Base-by-base conservation (phyloP, 352 stramenopile genomes). In the Phytophthora boehmeriae region DNA sequence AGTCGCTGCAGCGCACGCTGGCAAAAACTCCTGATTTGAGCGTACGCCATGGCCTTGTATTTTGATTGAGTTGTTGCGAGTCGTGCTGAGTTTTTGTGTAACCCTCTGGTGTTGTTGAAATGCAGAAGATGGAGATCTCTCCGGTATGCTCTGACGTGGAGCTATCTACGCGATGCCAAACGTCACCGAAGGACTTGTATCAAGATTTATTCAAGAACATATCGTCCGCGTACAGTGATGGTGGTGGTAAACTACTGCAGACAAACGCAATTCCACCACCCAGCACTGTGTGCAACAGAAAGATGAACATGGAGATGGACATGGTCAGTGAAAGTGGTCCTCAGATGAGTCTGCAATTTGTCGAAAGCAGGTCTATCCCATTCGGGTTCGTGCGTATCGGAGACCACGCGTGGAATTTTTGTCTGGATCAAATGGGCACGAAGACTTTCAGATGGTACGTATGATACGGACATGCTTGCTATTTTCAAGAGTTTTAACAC, bases 251-350 rank as follows among this genome's bases (percentile, higher is more conserved):
- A 9, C n/a, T 83, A 14, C 51, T 83, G 22, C 58, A 78, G 20
- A 57, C 78, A 36, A 60, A 66, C 1, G 59, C 55, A 5, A 58
- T 79, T 3, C 62, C 57, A 13, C 46, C 38, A n/a, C 53, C 54
- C 41, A 76, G 19, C 45, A 32, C 50, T 36, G 61, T 43, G 42
- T 72, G 25, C 13, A 65, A 59, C 35, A 61, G 62, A 27, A 78
- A 73, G 34, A 66, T 86, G 20, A 86, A 82, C 46, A 80, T 86
- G 68, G 73, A 82, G 55, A 78, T 86, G 63, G 61, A 56, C 6
- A 70, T 58, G 16, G 61, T 71, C 19, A 66, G 63, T 39, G 66
- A 71, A 1, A 55, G 43, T 48, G 46, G 54, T 2, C 76, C 63
- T 25, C 56, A 63, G 23, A 82, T 86, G 69, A 75, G 63, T 25